Evolutionary conservation across 2,329 filamentous ascomycete genomes (phyloP), one percentile per base, ranked within the genome.

Genomic region (Venturiaceae sp.): DNA sequence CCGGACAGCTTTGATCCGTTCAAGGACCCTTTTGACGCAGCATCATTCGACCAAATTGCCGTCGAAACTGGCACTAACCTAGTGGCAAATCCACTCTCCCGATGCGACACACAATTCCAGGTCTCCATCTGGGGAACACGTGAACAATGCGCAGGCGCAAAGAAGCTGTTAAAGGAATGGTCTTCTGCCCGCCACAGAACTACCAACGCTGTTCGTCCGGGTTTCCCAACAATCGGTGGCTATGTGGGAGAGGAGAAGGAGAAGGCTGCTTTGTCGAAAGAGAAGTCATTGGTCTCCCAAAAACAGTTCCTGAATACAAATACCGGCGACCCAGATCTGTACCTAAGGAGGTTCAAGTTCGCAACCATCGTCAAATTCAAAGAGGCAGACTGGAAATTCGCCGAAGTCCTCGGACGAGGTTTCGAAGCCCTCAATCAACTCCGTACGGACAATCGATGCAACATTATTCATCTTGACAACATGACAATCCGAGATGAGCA

Each of bases 371-470:
- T 53, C 19, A n/a, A 53, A 5, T 53, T 26, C 32, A 36, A 53
- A 8, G 14, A 13, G 6, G 33, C 23, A 13, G 52, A 44, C 5
- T 58, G 57, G 57, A 33, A 19, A 13, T 11, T 58, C 21, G 47
- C 19, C 11, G 47, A 58, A 8, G 47, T 41, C n/a, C 47, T 58
- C 16, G 57, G 57, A 9, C 7, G 21, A n/a, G 26, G 7, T 14
- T 30, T 55, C 19, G 57, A 58, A 26, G 57, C 46, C 14, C 34
- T 58, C 2, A 47, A 58, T 19, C 37, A 23, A 9, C 39, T 58
- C 26, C 57, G 57, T 13, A 58, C 56, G 47, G 47, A 58, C 11
- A 6, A 19, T 21, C 5, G 9, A n/a, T 53, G 46, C 16, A 36
- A 58, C 23, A 58, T 58, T n/a, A 28, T 9, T 14, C 34, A 46